Evolutionary conservation across 1,284 basidiomycete genomes (phyloP), one percentile per base, ranked within the genome.

Genomic region (Naganishia sp.): DNA sequence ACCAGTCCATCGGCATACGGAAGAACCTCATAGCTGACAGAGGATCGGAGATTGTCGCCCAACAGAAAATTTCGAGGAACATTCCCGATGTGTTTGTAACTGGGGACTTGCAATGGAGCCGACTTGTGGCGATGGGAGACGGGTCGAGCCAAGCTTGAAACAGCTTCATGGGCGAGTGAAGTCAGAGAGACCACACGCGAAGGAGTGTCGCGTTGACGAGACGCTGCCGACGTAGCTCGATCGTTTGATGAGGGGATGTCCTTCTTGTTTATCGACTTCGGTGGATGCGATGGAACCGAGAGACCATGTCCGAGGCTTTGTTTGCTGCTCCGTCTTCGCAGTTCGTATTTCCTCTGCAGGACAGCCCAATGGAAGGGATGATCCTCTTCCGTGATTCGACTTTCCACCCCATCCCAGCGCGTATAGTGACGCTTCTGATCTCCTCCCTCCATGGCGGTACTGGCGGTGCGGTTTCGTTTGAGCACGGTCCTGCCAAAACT

Each of bases 281-380:
- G 57, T 21, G 59, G 54, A 36, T n/a, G 42, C 36, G 48, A 6
- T 43, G 5, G 39, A 28, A 36, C 21, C 36, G 42, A 39, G 36
- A 52, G 33, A 21, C 33, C 59, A 7, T 61, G 55, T 6, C 36
- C 53, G n/a, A 55, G 45, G 57, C 65, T 66, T 44, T 61, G 57
- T 54, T 63, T 66, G 52, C 57, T 66, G n/a, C 28, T 33, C 31
- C 60, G 56, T 33, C 43, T 45, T 16, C 49, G 50, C 23, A 66
- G 23, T 23, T 50, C 21, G 28, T 64, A 42, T 7, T 44, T 45
- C 10, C 36, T 49, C 48, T 61, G 57, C 25, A 66, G 31, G 21
- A 60, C 28, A 15, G 57, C 65, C 52, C 57, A 66, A 43, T 66
- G 65, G 16, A 60, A 39, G 6, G 65, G 65, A 54, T 66, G 65